Percentiles rank a stretch among this genome's conserved stretches.
phyloP scores from a whole-genome alignment of 1,284 basidiomycete species.

The Marasmius tenuissimus region DNA sequence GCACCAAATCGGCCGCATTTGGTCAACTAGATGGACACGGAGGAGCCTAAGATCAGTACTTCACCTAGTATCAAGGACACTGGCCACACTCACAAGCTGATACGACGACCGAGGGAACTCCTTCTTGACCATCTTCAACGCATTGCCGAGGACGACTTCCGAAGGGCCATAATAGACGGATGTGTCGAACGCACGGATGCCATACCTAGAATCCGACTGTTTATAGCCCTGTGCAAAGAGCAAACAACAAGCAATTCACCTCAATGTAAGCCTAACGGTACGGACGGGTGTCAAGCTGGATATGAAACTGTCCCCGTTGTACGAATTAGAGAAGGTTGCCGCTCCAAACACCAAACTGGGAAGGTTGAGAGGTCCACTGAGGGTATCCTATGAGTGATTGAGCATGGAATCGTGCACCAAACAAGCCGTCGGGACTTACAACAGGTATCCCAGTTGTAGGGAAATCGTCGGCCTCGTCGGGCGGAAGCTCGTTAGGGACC shows the following conservation, averaged over 20 bases:
- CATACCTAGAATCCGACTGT: conserved; percentile 58
- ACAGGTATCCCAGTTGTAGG: conserved; percentile 41
- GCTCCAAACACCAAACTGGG: conserved; percentile 66
- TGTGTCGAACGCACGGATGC: conserved; percentile 91
- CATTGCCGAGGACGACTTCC: conserved; percentile 84
- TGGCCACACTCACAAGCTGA: conserved; percentile 53
- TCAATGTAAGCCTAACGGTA: conserved; percentile 77
- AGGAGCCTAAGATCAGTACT: neutral
- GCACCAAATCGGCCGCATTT: conserved; percentile 90
- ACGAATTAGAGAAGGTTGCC: conserved; percentile 73
- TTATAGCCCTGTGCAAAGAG: neutral
- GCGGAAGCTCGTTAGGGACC: conserved; percentile 31
- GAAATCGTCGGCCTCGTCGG: conserved; percentile 51
- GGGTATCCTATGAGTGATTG: neutral
- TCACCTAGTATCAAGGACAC: neutral
- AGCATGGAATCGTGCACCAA: neutral
- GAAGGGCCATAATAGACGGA: conserved; percentile 88
- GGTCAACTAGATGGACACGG: conserved; percentile 63
- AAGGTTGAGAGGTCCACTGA: conserved; percentile 21
- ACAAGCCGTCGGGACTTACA: conserved; percentile 24
- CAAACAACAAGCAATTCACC: conserved; percentile 41
- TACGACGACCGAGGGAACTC: conserved; percentile 85
- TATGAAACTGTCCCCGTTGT: conserved; percentile 68
- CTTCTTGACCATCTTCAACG: conserved; percentile 57
- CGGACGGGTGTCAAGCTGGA: conserved; percentile 62